These are phyloP conservation scores for Carex parvula DNA, from an alignment of 176 grass and related monocot species.

Conservation along the genomic window DNA sequence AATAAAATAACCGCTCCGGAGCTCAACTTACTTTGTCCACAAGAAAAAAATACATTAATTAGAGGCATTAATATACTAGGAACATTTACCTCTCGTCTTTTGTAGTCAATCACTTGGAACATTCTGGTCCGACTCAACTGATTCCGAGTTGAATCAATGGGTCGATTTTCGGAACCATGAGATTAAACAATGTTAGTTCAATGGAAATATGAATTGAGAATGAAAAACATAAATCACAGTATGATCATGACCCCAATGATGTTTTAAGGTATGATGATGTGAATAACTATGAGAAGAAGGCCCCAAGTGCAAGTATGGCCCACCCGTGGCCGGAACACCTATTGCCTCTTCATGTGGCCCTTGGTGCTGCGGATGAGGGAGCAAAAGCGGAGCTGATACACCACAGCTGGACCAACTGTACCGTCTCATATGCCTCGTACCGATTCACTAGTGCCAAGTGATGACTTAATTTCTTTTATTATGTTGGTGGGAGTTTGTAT, in stretches of 20 bases:
- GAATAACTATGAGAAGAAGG: slow-evolving; percentile 51
- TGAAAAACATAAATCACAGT: background rate
- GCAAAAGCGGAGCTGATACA: slow-evolving; percentile 65
- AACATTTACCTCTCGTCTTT: too few species aligned
- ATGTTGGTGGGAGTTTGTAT: background rate
- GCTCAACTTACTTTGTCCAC: too few species aligned
- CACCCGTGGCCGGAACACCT: slow-evolving; percentile 76
- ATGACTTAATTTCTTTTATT: slow-evolving; percentile 12
- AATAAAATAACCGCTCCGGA: too few species aligned
- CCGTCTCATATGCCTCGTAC: slow-evolving; percentile 63
- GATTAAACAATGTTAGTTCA: background rate
- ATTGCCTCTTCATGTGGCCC: slow-evolving; percentile 77
- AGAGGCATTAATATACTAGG: too few species aligned
- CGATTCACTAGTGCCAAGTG: slow-evolving; percentile 33
- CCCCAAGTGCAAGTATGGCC: slow-evolving; percentile 47
- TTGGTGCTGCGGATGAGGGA: slow-evolving; percentile 59
- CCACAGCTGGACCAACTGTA: slow-evolving; percentile 54
- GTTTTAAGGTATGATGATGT: slow-evolving; percentile 63
- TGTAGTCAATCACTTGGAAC: too few species aligned
- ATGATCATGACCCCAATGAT: background rate
- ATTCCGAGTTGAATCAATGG: too few species aligned
- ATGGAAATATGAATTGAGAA: background rate
- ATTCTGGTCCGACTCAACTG: too few species aligned
- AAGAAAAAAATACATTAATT: too few species aligned
- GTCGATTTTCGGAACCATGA: too few species aligned